Evolutionary conservation across 805 yeast species (phyloP), one percentile per base, ranked within the genome.

Genomic region (Wickerhamomyces canadensis): DNA sequence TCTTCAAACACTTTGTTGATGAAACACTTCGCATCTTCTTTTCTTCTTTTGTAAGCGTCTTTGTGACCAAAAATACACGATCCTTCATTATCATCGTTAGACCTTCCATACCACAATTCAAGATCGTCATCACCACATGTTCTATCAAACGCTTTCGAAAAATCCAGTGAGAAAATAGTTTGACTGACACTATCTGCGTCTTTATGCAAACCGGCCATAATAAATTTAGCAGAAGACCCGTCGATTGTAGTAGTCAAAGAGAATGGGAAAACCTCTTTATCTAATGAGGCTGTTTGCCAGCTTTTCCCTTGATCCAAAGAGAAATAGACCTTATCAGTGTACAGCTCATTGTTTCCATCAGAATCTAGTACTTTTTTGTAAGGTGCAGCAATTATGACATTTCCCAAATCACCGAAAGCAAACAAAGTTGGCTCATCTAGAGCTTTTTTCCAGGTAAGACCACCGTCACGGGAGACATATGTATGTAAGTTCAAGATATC

Each of bases 371-470:
- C 28, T 12, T 35, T 40, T 6, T 30, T 29, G 25, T 44, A 52
- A 15, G 57, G 55, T 10, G 75, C 62, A 3, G 85, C 81, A 2
- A 82, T 62, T 18, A 85, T 71, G 10, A 87, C 58, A 54, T 84
- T 84, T 32, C 95, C 96, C 38, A 73, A 72, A 58, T 87, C 94
- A 34, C 93, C 95, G 61, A 77, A 80, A 0, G 78, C 65, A 43
- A 72, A 76, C 2, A 67, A 45, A 18, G 74, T 60, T 3, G 85
- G 76, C 14, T 64, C 69, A 24, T 76, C 75, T 7, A 77, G 44
- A 0, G 75, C 70, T 39, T 65, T 55, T 23, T 56, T 58, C 95
- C 96, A 87, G 1, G 80, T 62, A n/a, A 68, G 54, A 13, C 96
- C 96, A 22, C 86, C 89, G 61, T 87, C 88, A 43, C 84, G 67